Conservation (phyloP, 1,284 basidiomycete genomes). For the Xerocomus alliaceus region DNA sequence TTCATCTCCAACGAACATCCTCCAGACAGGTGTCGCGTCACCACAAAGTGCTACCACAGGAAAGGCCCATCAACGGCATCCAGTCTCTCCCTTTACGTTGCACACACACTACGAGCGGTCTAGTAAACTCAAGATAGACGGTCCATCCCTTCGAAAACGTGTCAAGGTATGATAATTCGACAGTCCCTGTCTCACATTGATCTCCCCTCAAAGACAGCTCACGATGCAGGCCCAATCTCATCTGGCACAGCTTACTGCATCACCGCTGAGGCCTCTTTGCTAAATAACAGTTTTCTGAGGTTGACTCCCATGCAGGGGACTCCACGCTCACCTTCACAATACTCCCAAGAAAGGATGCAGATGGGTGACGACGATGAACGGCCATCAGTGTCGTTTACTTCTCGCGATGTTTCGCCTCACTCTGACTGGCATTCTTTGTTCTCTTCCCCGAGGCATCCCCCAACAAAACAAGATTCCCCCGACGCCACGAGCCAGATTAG, state of each 20-base stretch:
- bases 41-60: constrained; percentile 2
- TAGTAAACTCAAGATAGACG: constrained; percentile 18
- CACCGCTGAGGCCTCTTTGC: background rate
- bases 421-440: constrained; percentile 28
- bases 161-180: constrained; percentile 33
- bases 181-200: constrained; percentile 16
- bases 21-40: background rate
- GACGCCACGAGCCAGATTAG: background rate
- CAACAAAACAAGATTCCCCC: background rate
- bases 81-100: background rate
- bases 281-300: background rate
- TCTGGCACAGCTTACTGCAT: background rate
- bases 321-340: background rate
- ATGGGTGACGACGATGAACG: background rate
- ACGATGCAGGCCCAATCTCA: constrained; percentile 5
- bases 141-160: constrained; percentile 38
- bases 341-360: background rate
- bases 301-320: background rate
- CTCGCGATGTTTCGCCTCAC: constrained; percentile 7
- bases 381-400: background rate
- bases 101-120: background rate
- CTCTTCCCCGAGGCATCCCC: constrained; percentile 20
- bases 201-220: constrained; percentile 25
- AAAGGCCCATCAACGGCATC: background rate
- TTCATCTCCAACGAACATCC: background rate